Evolutionary conservation across 2,329 filamentous ascomycete species (phyloP).

Genomic region (Exophiala calicioides): DNA sequence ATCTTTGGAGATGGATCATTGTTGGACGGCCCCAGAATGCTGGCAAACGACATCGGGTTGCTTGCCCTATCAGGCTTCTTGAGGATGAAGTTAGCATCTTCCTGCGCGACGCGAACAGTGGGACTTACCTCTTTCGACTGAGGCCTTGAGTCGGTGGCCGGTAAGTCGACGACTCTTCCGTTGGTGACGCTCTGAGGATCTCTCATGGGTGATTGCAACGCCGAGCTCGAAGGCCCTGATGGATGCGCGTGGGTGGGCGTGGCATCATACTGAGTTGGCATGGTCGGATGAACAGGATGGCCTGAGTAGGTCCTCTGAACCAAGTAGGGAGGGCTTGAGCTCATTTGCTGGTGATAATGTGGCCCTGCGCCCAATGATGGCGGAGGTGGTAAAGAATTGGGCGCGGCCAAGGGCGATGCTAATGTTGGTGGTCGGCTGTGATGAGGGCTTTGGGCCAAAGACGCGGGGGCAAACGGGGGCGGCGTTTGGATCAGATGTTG

Average conservation of each 20-base stretch:
- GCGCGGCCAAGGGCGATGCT: slow-evolving; percentile 41
- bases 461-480: slow-evolving; percentile 40
- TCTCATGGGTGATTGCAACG: slow-evolving; percentile 45
- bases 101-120: slow-evolving; percentile 1
- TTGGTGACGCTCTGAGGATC: slow-evolving; percentile 42
- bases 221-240: slow-evolving; percentile 38
- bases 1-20: slow-evolving; percentile 33
- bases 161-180: slow-evolving; percentile 37
- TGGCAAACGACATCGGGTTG: slow-evolving; percentile 94
- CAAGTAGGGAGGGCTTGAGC: slow-evolving; percentile 25
- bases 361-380: slow-evolving; percentile 24
- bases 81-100: slow-evolving; percentile 28
- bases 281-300: slow-evolving; percentile 25
- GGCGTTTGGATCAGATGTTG: slow-evolving; percentile 43
- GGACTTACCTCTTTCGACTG: slow-evolving; percentile 42
- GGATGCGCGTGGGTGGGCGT: slow-evolving; percentile 46
- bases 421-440: slow-evolving; percentile 38
- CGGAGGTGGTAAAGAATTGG: slow-evolving; percentile 26
- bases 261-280: slow-evolving; percentile 44
- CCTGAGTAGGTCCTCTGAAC: slow-evolving; percentile 27
- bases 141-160: slow-evolving; percentile 39
- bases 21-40: slow-evolving; percentile 63
- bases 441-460: slow-evolving; percentile 44
- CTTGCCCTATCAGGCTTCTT: slow-evolving; percentile 73
- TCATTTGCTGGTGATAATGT: slow-evolving; percentile 25